Evolutionary conservation across 2,329 filamentous ascomycete genomes (phyloP), one percentile per base, ranked within the genome.

Genomic region (Phoma herbarum): DNA sequence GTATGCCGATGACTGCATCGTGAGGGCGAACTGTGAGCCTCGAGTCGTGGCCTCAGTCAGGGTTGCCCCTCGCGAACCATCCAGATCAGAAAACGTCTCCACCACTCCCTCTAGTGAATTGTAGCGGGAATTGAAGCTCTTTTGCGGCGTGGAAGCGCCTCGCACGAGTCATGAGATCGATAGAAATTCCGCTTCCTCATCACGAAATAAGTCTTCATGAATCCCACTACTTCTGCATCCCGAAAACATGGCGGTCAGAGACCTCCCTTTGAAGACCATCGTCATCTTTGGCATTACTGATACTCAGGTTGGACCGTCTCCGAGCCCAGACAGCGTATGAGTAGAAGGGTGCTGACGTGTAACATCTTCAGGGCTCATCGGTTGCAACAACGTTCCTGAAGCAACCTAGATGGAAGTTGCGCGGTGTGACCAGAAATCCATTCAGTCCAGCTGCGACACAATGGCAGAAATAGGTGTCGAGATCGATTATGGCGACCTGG

Each of bases 231-330:
- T n/a, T 16, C 23, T n/a, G 14, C 28, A 20, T 6, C 31, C 14
- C 28, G 14, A 20, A 9, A 39, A 26, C 20, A 49, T 49, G 46
- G 16, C 22, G 6, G 14, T 12, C 3, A 7, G n/a, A 16, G 11
- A 23, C 12, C 1, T 50, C 18, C 11, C 2, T 11, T 26, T 7
- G 10, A 50, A 50, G 25, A 50, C n/a, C 6, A 41, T 50, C 12
- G 47, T 25, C 35, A 42, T 50, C n/a, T 20, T 50, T 26, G 47
- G 47, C 23, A 42, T 50, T 3, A 50, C 47, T 4, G 47, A 35
- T n/a, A 41, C 23, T 16, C 47, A 50, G 47, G 35, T 50, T n/a
- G n/a, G 18, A 26, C 8, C 31, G 7, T n/a, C 9, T 23, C 23
- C 6, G 4, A 35, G 28, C 18, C 9, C 11, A 25, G 14, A 5